Base-by-base conservation (phyloP, 1,139 yeast species). In the Saccharomyces pastorianus region DNA sequence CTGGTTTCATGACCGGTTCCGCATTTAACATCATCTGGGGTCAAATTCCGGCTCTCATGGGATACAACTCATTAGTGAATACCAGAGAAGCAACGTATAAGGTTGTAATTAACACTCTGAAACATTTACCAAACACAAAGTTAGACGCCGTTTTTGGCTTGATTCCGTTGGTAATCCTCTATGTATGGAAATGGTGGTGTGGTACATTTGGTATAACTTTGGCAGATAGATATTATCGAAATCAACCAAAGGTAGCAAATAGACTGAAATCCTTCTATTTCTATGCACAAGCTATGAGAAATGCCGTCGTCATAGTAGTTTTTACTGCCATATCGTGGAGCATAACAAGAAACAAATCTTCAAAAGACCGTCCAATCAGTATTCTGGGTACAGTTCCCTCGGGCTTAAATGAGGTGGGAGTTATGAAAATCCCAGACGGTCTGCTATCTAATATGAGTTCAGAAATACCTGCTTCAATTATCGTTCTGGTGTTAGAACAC, bases 1-100 rank as follows among this genome's bases (percentile, higher is more conserved):
- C 90, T 75, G 98, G 97, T 0, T 91, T 90, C 74, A 91, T 91
- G 95, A 80, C 95, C 44, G 97, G 97, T 54, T 89, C 96, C 9
- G 96, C 97, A 3, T 80, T 91, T 65, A 83, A 77, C 63, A 91
- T 91, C 65, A 76, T 86, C 50, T 72, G 77, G 56, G 96, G 97
- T 42, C 97, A 91, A 73, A 84, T 90, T 9, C 96, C 97, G 1
- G 86, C 79, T n/a, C 77, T 91, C 58, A 79, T 91, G 88, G 98
- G 98, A 27, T 86, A 77, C 73, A 75, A 72, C 61, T 78, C 73
- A 25, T 58, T 64, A 48, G 88, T 90, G 55, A 83, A 88, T 72
- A 87, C 96, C 13, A 83, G 95, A 71, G 79, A 69, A 2, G 76
- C 90, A 0, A 76, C 95, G 8, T 89, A 85, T 71, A 58, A 66